Evolutionary conservation across 2,329 filamentous ascomycete genomes (phyloP).

Genomic region (Pseudocercospora macadamiae): DNA sequence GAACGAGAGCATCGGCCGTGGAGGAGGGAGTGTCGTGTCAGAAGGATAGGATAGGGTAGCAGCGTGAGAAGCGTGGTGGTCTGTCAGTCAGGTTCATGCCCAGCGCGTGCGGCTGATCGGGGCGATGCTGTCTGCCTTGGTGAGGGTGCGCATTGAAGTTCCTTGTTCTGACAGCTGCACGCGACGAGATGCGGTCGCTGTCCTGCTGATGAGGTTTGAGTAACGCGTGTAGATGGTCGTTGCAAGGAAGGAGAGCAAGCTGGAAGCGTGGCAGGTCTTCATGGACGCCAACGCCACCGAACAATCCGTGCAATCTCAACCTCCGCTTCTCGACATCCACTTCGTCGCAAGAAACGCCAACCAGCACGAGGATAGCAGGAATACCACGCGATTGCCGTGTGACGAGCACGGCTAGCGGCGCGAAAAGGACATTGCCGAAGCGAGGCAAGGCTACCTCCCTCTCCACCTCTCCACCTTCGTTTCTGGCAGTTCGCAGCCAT

Average conservation of each 20-base stretch:
- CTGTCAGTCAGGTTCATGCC: not conserved
- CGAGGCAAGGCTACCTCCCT: too few species aligned
- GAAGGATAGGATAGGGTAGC: not conserved
- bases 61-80: not conserved
- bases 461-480: not conserved
- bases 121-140: not conserved
- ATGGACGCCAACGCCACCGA: not conserved
- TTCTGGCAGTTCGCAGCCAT: not conserved
- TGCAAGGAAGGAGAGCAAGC: not conserved
- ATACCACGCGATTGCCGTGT: not conserved
- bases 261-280: not conserved
- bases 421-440: not conserved
- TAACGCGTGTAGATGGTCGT: constrained; percentile 1
- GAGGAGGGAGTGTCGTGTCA: not conserved
- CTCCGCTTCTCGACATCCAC: too few species aligned
- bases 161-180: constrained; percentile 17
- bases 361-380: not conserved
- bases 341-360: too few species aligned
- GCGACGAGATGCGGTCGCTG: not conserved
- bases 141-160: not conserved
- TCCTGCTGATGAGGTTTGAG: constrained; percentile 12
- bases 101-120: constrained; percentile 7
- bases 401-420: not conserved
- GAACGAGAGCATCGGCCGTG: not conserved
- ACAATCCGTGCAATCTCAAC: not conserved